A percentile compares a stretch with the other conserved stretches of the same genome.
Evolutionary conservation across 139 green algal species (phyloP).

Genomic region (Ettlia oleoabundans): DNA sequence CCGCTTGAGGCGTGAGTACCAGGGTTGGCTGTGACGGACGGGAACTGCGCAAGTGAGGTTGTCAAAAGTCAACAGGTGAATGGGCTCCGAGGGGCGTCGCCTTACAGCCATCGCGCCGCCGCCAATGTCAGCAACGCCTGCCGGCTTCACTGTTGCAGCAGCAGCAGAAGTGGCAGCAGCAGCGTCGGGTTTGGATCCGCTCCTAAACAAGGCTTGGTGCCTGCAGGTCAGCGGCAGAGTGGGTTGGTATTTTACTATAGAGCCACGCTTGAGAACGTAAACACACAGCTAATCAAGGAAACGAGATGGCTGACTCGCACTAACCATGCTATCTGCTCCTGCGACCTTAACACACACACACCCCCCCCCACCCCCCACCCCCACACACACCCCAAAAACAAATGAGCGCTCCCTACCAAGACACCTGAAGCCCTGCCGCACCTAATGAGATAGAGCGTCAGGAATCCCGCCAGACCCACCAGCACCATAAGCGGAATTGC

Average conservation of each 20-base stretch:
- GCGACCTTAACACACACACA: too few relatives aligned
- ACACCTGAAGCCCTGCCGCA: not conserved
- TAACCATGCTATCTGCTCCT: too few relatives aligned
- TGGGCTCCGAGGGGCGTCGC: not conserved
- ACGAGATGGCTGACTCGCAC: too few relatives aligned
- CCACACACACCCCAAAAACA: not conserved
- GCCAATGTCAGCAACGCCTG: too few relatives aligned
- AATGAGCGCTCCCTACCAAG: not conserved
- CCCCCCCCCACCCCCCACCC: not conserved
- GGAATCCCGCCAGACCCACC: constrained; percentile 36
- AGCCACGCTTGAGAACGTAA: too few relatives aligned
- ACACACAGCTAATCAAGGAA: too few relatives aligned
- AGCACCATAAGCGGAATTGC: constrained; percentile 55
- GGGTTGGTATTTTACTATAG: too few relatives aligned
- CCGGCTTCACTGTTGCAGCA: too few relatives aligned
- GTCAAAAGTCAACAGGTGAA: constrained; percentile 32
- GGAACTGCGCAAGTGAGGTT: constrained; percentile 27
- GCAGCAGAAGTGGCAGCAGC: not conserved
- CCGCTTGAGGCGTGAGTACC: not conserved
- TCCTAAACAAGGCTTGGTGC: not conserved
- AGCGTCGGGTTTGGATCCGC: too few relatives aligned
- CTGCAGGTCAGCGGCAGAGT: not conserved
- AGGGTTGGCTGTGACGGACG: not conserved
- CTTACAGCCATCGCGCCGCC: not conserved
- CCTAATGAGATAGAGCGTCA: constrained; percentile 32